phyloP scores from a whole-genome alignment of 2,329 filamentous ascomycete species.

The Fusarium albosuccineum region DNA sequence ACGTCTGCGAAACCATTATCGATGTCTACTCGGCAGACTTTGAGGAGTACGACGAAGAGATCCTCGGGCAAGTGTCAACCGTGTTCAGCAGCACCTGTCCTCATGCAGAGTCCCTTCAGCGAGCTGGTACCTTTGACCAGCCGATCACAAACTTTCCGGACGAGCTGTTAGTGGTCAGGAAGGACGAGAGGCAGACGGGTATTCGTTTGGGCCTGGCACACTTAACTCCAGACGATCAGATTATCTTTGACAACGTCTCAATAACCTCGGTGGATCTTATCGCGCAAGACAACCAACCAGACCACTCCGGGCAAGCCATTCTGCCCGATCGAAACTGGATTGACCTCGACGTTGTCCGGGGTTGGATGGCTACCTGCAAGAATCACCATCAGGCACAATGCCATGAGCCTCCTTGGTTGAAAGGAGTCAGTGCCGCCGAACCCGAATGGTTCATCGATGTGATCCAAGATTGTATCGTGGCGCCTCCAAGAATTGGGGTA shows the following conservation, averaged over 20 bases:
- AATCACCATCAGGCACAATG: slow-evolving; percentile 11
- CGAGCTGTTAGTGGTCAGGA: slow-evolving; percentile 15
- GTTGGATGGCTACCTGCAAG: slow-evolving; percentile 15
- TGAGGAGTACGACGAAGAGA: slow-evolving; percentile 21
- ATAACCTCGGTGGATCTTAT: slow-evolving; percentile 23
- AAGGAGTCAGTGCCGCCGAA: slow-evolving; percentile 12
- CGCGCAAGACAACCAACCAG: background rate
- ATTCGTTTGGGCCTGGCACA: slow-evolving; percentile 16
- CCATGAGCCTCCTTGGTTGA: slow-evolving; percentile 22
- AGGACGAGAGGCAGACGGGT: slow-evolving; percentile 15
- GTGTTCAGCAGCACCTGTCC: slow-evolving; percentile 11
- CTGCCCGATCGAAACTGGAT: slow-evolving; percentile 21
- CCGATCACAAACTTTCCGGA: slow-evolving; percentile 14
- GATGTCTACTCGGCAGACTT: slow-evolving; percentile 20
- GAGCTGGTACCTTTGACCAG: slow-evolving; percentile 15
- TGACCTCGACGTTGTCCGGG: slow-evolving; percentile 6
- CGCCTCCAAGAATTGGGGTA: slow-evolving; percentile 5
- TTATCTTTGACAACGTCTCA: slow-evolving; percentile 25
- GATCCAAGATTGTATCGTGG: slow-evolving; percentile 16
- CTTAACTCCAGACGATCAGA: slow-evolving; percentile 1
- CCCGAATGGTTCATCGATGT: slow-evolving; percentile 26
- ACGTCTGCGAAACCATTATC: slow-evolving; percentile 20
- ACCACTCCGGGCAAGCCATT: slow-evolving; percentile 12
- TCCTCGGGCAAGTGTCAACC: slow-evolving; percentile 16
- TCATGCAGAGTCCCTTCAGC: slow-evolving; percentile 21